Percentiles rank a stretch among this genome's conserved stretches.
These are phyloP conservation scores for Xanthoceras sorbifolium DNA, from an alignment of 345 rosid species.

Conservation along the genomic window DNA sequence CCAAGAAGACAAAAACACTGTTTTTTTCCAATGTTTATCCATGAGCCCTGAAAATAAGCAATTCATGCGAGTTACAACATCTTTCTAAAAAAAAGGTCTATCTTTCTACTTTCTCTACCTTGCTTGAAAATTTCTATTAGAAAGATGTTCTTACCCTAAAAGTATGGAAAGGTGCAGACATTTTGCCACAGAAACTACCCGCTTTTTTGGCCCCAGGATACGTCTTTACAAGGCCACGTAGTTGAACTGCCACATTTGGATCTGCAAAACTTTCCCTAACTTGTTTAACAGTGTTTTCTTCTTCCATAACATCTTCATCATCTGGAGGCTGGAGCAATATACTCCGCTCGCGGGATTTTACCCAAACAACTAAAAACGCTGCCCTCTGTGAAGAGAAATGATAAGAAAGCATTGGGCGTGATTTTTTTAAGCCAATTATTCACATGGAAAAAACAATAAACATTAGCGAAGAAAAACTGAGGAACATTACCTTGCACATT, in stretches of 20 bases:
- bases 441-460: background rate
- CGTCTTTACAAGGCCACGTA: conserved; percentile 73
- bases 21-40: conserved; percentile 80
- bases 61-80: too few species aligned
- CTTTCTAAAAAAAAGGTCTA: too few species aligned
- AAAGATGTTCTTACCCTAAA: conserved; percentile 53
- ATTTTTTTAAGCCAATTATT: conserved; percentile 4
- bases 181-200: conserved; percentile 69
- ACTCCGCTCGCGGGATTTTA: conserved; percentile 54
- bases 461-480: conserved; percentile 4
- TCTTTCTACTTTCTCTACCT: too few species aligned
- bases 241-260: conserved; percentile 75
- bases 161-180: conserved; percentile 77
- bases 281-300: conserved; percentile 64
- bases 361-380: conserved; percentile 72
- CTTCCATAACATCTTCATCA: conserved; percentile 85
- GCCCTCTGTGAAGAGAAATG: conserved; percentile 58
- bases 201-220: conserved; percentile 60
- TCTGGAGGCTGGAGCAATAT: conserved; percentile 60
- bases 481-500: conserved; percentile 54
- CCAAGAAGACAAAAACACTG: conserved; percentile 93
- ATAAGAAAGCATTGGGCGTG: background rate
- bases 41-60: conserved; percentile 57
- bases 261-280: conserved; percentile 48
- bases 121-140: background rate